Evolutionary conservation across 768 basidiomycete genomes (phyloP), one percentile per base, ranked within the genome.

Genomic region (Termitomyces sp.): DNA sequence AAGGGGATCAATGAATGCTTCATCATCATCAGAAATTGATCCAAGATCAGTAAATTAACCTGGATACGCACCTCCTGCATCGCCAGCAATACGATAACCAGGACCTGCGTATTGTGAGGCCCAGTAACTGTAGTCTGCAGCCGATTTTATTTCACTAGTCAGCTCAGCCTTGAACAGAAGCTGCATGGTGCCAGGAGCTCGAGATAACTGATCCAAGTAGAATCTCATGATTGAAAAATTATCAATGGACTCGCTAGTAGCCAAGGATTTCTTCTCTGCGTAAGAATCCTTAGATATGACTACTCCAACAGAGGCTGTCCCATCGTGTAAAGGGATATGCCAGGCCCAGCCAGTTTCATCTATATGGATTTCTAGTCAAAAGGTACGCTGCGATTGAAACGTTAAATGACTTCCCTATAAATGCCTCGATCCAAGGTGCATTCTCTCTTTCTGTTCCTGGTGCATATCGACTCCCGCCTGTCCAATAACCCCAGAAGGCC

Each of bases 401-500:
- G n/a, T n/a, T n/a, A n/a, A n/a, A n/a, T n/a, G n/a, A n/a, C 74
- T 51, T 54, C 77, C 84, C 84, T 61, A 72, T 74, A 35, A 85
- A 63, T 1, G 84, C 80, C 62, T 85, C 85, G 54, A 82, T 76
- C 73, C 73, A 78, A 17, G 78, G 73, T 0, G 81, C 72, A 37
- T 78, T 76, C 57, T 78, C 75, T 23, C 77, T 71, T 12, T 57
- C 49, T 0, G 76, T 77, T 16, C 74, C 76, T 23, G 60, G 51
- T 3, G 68, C 72, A 59, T 81, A 86, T 52, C 68, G 73, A 3
- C 70, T 72, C 6, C 74, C 71, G 4, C 74, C 80, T 27, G 64
- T 72, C 84, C 84, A 88, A 61, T 88, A 88, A 2, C 82, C 85
- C 86, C 86, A 88, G 21, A 76, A 69, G 1, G 86, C 86, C 12